Base-by-base conservation (phyloP, 306 rosid genomes). In the Malus domestica region DNA sequence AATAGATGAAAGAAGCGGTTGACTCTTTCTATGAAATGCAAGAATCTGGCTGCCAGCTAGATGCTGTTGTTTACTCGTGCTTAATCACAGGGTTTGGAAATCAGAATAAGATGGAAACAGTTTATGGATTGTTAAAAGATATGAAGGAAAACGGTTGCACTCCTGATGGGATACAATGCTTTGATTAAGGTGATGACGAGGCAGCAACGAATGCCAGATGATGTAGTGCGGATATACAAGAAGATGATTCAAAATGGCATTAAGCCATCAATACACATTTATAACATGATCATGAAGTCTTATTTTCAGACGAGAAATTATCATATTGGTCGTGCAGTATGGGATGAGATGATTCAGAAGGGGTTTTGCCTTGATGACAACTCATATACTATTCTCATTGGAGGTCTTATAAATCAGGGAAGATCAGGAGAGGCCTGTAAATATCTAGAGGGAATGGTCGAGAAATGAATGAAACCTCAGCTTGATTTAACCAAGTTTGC, bases 231-330 rank as follows among this genome's bases (percentile, higher is more conserved):
- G 80, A 81, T 90, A 70, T 95, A 89, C 90, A 88, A 87, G 81
- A 90, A 84, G 81, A 92, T 95, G 98, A 69, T 87, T 83, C 82
- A 80, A 55, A 82, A 78, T 71, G 92, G 92, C 60, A 60, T 88
- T 79, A 70, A 84, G 77, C 89, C 97, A 59, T 72, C 97, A 23
- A 83, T 92, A 78, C 97, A 95, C 84, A 89, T 97, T 29, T 95
- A 86, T 81, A 89, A 87, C 86, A 95, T 92, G 99, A 84, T 92
- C 42, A 87, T 93, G 98, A 95, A 92, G 51, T 90, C 98, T 71
- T 92, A 85, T 80, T 90, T 88, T 73, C 87, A 79, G 72, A 74
- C 81, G 11, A 88, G 84, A 83, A 86, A 92, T 81, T 89, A 90
- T 54, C 91, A 89, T 52, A 87, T 83, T 87, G 99, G 96, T 35